phyloP scores from a whole-genome alignment of 2,329 filamentous ascomycete species.

The Hymenoscyphus salicellus region DNA sequence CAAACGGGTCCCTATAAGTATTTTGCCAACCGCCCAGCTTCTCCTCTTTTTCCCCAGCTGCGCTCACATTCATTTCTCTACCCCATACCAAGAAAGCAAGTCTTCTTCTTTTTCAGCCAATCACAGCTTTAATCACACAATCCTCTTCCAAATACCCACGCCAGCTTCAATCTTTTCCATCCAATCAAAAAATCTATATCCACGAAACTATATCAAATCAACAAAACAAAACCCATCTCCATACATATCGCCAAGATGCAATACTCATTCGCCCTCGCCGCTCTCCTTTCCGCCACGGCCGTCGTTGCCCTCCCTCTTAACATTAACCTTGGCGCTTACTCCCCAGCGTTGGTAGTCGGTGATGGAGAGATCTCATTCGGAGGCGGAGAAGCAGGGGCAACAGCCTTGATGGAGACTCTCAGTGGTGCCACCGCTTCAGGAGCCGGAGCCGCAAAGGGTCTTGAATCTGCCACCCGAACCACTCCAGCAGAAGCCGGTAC shows the following conservation, averaged over 20 bases:
- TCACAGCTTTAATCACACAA: constrained; percentile 15
- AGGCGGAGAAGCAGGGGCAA: constrained; percentile 39
- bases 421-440: constrained; percentile 37
- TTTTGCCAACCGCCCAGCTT: constrained; percentile 8
- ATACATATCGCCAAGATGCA: constrained; percentile 18
- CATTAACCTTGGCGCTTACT: constrained; percentile 52
- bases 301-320: constrained; percentile 44
- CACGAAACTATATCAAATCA: constrained; percentile 8
- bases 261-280: constrained; percentile 19
- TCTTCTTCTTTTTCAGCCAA: constrained; percentile 17
- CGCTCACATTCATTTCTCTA: constrained; percentile 29
- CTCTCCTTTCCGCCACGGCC: constrained; percentile 23
- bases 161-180: constrained; percentile 11
- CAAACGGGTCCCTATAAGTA: constrained; percentile 9
- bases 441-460: constrained; percentile 15
- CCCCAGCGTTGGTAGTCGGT: constrained; percentile 51
- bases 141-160: background rate
- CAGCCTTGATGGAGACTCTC: constrained; percentile 44
- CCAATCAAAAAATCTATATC: background rate
- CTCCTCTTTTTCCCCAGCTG: constrained; percentile 26
- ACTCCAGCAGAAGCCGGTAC: constrained; percentile 3
- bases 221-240: constrained; percentile 5
- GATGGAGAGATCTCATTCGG: constrained; percentile 51
- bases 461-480: constrained; percentile 4
- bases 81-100: constrained; percentile 23